A percentile compares a stretch with the other conserved stretches of the same genome.
Conservation (phyloP, 2,329 filamentous ascomycete species). For the Colletotrichum eremochloae region DNA sequence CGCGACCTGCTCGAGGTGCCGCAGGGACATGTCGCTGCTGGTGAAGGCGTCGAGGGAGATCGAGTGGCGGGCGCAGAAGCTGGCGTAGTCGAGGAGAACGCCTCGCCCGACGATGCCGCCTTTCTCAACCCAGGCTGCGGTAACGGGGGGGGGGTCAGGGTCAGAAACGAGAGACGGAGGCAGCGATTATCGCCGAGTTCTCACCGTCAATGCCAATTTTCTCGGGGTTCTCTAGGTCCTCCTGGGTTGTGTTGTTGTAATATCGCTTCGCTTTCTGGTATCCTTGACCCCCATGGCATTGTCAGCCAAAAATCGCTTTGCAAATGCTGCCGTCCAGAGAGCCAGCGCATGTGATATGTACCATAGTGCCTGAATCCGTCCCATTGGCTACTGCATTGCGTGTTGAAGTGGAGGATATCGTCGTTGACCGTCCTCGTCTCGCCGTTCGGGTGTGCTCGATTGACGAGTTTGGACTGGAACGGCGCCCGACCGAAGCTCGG, state of each 20-base stretch:
- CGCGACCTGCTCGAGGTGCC: conserved; percentile 46
- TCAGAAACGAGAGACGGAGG: not conserved
- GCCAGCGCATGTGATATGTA: not conserved
- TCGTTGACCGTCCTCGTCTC: conserved; percentile 50
- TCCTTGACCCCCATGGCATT: conserved; percentile 35
- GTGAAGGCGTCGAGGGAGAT: conserved; percentile 65
- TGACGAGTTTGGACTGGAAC: conserved; percentile 55
- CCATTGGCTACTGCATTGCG: conserved; percentile 56
- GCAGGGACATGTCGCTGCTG: conserved; percentile 61
- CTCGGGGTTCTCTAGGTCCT: conserved; percentile 55
- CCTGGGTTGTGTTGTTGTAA: conserved; percentile 54
- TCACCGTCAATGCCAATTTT: conserved; percentile 57
- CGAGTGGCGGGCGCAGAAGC: conserved; percentile 64
- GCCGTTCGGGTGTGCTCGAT: conserved; percentile 50
- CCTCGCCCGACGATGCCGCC: conserved; percentile 64
- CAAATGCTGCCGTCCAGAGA: conserved; percentile 49
- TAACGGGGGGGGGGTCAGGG: too few relatives aligned
- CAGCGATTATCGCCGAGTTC: not conserved
- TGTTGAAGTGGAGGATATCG: conserved; percentile 52
- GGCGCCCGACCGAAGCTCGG: conserved; percentile 52
- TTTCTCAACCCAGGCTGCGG: conserved; percentile 35
- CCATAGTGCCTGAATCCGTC: conserved; percentile 54
- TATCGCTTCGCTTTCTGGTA: conserved; percentile 54
- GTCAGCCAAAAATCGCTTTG: not conserved
- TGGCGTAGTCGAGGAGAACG: conserved; percentile 65